Evolutionary conservation across 495 filamentous ascomycete species (phyloP).

Genomic region (Stereocaulon alpinum): DNA sequence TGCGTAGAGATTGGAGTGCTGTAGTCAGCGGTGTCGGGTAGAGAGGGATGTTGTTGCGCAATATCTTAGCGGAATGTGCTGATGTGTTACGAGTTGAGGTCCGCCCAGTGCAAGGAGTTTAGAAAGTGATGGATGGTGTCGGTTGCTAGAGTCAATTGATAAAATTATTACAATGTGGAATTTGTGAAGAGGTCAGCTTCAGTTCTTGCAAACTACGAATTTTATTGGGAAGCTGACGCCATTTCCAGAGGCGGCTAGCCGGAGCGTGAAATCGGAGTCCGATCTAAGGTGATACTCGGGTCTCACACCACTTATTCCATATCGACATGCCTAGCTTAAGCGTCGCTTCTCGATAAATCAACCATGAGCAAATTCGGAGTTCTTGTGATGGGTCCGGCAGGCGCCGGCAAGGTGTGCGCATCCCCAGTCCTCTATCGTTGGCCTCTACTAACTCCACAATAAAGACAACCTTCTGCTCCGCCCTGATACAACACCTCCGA

Average conservation of each 20-base stretch:
- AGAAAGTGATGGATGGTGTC: too few relatives aligned
- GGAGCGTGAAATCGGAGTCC: background rate
- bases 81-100: too few relatives aligned
- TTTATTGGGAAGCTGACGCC: background rate
- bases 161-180: too few relatives aligned
- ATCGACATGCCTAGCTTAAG: background rate
- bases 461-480: conserved; percentile 86
- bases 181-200: too few relatives aligned
- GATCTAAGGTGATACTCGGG: too few relatives aligned
- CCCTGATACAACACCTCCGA: conserved; percentile 83
- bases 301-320: too few relatives aligned
- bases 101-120: background rate
- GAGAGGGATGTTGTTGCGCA: too few relatives aligned
- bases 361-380: conserved; percentile 90
- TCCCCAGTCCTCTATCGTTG: background rate
- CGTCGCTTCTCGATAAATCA: background rate
- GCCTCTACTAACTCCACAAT: conserved; percentile 3
- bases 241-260: background rate
- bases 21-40: background rate
- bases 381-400: conserved; percentile 89
- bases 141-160: background rate
- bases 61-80: background rate
- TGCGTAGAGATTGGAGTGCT: conserved; percentile 22
- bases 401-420: conserved; percentile 64
- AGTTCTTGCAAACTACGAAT: too few relatives aligned